Percentiles rank a stretch among this genome's conserved stretches.
Evolutionary conservation across 2,329 filamentous ascomycete species (phyloP).

Genomic region (Stemphylium beticola): DNA sequence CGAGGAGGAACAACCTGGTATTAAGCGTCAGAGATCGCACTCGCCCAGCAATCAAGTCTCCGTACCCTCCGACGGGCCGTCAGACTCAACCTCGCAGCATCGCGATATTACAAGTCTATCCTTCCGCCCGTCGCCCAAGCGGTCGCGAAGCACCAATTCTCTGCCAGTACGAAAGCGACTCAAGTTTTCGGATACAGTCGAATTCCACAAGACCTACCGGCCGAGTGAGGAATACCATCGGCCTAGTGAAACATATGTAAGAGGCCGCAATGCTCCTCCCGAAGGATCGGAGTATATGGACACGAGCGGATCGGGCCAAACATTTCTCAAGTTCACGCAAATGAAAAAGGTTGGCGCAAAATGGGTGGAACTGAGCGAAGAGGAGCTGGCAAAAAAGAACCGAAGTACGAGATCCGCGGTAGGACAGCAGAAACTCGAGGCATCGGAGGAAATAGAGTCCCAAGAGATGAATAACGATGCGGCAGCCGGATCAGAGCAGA

Average conservation of each 20-base stretch:
- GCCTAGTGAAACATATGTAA: conserved; percentile 26
- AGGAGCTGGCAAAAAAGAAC: conserved; percentile 16
- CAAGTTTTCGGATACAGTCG: conserved; percentile 26
- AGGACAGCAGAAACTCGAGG: neutral
- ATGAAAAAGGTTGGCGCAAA: conserved; percentile 27
- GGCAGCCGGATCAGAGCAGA: neutral
- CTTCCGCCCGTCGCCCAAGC: conserved; percentile 9
- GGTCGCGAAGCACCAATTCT: conserved; percentile 10
- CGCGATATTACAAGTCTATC: neutral
- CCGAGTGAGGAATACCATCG: conserved; percentile 23
- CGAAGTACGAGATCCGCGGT: neutral
- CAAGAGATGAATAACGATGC: neutral
- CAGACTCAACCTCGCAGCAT: neutral
- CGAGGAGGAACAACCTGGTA: conserved; percentile 2
- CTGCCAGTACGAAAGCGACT: conserved; percentile 23
- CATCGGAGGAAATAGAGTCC: neutral
- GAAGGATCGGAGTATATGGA: conserved; percentile 35
- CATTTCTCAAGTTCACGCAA: conserved; percentile 33
- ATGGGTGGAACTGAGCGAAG: conserved; percentile 31
- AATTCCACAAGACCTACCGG: conserved; percentile 28
- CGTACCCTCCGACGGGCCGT: neutral
- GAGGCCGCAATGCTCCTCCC: conserved; percentile 34
- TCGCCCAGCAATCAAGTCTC: conserved; percentile 8
- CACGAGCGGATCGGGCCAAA: conserved; percentile 31
- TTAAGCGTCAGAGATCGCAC: conserved; percentile 14